Evolutionary conservation across 1,139 yeast species (phyloP).

Genomic region (Pneumocystis jirovecii): DNA sequence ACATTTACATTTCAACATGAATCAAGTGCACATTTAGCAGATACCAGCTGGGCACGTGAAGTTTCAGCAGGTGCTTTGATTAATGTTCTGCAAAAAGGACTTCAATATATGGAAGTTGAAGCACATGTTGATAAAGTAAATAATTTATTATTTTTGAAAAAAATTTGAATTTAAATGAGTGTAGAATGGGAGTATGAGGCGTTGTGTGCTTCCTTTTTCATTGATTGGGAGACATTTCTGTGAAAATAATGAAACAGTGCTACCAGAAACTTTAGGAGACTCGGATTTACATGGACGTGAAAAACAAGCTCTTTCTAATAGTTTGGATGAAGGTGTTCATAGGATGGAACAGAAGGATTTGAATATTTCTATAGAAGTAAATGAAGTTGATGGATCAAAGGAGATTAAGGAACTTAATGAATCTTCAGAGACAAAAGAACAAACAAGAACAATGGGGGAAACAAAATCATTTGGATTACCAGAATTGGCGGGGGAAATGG

Average conservation of each 20-base stretch:
- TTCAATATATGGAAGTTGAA: constrained; percentile 49
- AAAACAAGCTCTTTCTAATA: background rate
- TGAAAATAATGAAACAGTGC: background rate
- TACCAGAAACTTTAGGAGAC: background rate
- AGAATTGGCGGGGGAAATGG: background rate
- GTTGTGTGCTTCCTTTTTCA: background rate
- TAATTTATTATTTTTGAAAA: constrained; percentile 22
- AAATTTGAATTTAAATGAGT: constrained; percentile 17
- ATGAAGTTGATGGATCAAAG: background rate
- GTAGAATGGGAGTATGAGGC: constrained; percentile 1
- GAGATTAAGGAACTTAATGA: background rate
- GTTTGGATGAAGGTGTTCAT: background rate
- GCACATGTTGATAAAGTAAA: constrained; percentile 26
- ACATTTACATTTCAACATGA: constrained; percentile 75
- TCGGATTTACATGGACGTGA: background rate
- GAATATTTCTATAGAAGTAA: background rate
- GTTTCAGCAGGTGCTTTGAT: constrained; percentile 67
- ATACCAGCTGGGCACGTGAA: constrained; percentile 33
- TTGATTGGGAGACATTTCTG: constrained; percentile 1
- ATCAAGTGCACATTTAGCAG: constrained; percentile 46
- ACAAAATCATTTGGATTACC: background rate
- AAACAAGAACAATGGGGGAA: background rate
- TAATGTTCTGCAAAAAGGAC: constrained; percentile 70
- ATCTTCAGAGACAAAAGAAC: background rate
- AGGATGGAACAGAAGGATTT: background rate